Evolutionary conservation across 1,284 basidiomycete species (phyloP).

Genomic region (Anthracocystis setariae): DNA sequence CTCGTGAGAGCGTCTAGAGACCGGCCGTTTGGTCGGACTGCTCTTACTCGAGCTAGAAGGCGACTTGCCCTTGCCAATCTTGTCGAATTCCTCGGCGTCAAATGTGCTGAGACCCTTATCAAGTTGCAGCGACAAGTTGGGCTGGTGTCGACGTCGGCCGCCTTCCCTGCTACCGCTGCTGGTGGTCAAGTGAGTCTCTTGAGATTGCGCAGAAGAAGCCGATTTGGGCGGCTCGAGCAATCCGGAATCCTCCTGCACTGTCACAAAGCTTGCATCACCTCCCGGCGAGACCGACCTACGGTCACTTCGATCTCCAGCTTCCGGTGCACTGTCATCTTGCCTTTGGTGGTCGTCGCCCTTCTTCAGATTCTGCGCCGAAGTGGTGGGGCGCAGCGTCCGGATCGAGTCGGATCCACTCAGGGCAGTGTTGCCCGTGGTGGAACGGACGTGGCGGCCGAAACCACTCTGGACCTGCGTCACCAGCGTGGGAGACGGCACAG

Average conservation of each 20-base stretch:
- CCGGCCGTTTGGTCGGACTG: conserved; percentile 32
- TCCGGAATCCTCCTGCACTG: conserved; percentile 29
- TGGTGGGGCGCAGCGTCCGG: conserved; percentile 49
- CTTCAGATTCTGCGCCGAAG: conserved; percentile 51
- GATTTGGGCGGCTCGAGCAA: conserved; percentile 32
- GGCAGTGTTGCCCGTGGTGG: conserved; percentile 35
- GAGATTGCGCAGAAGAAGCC: conserved; percentile 41
- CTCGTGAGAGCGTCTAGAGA: conserved; percentile 25
- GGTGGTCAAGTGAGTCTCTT: conserved; percentile 30
- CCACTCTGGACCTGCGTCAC: conserved; percentile 47
- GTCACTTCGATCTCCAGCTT: conserved; percentile 21
- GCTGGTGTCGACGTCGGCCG: conserved; percentile 43
- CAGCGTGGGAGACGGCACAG: conserved; percentile 28
- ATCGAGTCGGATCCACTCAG: conserved; percentile 45
- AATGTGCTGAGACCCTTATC: conserved; percentile 60
- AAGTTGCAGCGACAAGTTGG: conserved; percentile 56
- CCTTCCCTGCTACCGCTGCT: conserved; percentile 40
- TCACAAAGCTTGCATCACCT: conserved; percentile 31
- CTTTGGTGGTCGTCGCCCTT: conserved; percentile 7
- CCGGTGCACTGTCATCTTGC: neutral
- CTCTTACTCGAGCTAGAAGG: conserved; percentile 16
- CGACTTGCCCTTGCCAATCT: conserved; percentile 40
- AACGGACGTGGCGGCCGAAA: conserved; percentile 45
- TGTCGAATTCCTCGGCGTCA: conserved; percentile 55
- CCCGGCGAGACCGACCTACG: conserved; percentile 30